Percentiles rank a stretch among this genome's conserved stretches.
These are phyloP conservation scores for Cairneyella variabilis DNA, from an alignment of 495 filamentous ascomycete genomes.

Conservation along the genomic window DNA sequence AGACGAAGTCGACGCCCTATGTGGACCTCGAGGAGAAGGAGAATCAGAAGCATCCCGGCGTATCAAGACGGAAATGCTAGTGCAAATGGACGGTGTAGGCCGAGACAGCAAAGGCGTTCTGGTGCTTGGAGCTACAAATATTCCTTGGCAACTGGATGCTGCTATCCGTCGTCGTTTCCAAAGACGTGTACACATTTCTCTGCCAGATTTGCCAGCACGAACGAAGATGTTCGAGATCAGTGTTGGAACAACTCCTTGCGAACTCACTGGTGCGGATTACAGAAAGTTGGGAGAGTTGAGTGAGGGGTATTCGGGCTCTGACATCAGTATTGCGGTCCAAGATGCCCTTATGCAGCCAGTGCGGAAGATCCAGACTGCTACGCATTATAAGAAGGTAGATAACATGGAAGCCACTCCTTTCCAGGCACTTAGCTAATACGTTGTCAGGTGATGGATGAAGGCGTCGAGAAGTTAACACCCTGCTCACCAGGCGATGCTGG, in stretches of 20 bases:
- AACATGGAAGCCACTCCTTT: neutral
- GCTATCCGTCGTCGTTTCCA: constrained; percentile 97
- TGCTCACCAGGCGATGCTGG: constrained; percentile 88
- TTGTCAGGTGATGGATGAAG: constrained; percentile 65
- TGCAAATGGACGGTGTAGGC: constrained; percentile 99
- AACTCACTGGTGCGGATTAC: constrained; percentile 74
- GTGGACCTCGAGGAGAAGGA: constrained; percentile 92
- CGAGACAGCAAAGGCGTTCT: constrained; percentile 90
- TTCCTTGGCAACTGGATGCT: constrained; percentile 98
- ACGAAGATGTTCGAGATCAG: constrained; percentile 97
- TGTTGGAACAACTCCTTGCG: constrained; percentile 85
- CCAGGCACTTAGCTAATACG: constrained; percentile 1
- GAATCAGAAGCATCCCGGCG: constrained; percentile 95
- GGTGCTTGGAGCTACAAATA: constrained; percentile 96
- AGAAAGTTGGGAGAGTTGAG: constrained; percentile 72
- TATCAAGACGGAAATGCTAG: constrained; percentile 97
- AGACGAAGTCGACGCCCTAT: constrained; percentile 96
- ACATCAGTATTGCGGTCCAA: constrained; percentile 95
- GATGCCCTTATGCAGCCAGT: constrained; percentile 98
- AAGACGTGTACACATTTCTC: constrained; percentile 86
- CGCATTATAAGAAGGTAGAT: constrained; percentile 91
- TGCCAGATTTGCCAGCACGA: constrained; percentile 83
- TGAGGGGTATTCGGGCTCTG: constrained; percentile 91
- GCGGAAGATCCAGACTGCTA: constrained; percentile 94
- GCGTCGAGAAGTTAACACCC: constrained; percentile 75